These are phyloP conservation scores for Trichosanthes truncata DNA, from an alignment of 306 rosid species.

Conservation along the genomic window DNA sequence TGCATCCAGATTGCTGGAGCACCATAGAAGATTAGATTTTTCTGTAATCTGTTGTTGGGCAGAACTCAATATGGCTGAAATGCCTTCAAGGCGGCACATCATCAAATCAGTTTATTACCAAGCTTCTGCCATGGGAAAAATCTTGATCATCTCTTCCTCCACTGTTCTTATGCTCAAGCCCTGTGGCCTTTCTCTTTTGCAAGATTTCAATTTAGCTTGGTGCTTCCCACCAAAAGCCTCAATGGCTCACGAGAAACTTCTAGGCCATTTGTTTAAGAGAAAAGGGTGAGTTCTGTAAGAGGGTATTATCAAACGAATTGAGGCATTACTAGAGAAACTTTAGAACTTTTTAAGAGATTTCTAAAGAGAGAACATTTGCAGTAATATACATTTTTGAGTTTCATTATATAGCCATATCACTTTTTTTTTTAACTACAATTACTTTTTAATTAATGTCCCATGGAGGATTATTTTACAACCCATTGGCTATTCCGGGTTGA, in stretches of 20 bases:
- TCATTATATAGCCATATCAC: background rate
- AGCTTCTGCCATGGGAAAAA: background rate
- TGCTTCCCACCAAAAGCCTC: no score
- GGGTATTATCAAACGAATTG: background rate
- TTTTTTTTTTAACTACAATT: background rate
- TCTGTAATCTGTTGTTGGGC: background rate
- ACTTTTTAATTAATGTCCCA: background rate
- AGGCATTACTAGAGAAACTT: background rate
- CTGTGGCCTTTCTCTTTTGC: background rate
- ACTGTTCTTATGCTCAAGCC: background rate
- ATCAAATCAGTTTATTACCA: background rate
- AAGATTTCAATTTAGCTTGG: background rate
- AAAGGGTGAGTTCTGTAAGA: background rate
- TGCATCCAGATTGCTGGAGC: background rate
- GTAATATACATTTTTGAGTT: background rate
- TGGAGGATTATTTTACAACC: background rate
- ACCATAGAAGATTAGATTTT: background rate
- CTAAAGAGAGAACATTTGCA: background rate
- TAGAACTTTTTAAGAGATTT: background rate
- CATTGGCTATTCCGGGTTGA: background rate
- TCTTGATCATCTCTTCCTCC: background rate
- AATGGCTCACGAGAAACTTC: no score
- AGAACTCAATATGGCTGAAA: background rate
- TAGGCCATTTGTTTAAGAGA: background rate
- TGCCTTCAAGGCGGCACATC: background rate